Evolutionary conservation across 805 yeast species (phyloP).

Genomic region (Barnettozyma vustinii): DNA sequence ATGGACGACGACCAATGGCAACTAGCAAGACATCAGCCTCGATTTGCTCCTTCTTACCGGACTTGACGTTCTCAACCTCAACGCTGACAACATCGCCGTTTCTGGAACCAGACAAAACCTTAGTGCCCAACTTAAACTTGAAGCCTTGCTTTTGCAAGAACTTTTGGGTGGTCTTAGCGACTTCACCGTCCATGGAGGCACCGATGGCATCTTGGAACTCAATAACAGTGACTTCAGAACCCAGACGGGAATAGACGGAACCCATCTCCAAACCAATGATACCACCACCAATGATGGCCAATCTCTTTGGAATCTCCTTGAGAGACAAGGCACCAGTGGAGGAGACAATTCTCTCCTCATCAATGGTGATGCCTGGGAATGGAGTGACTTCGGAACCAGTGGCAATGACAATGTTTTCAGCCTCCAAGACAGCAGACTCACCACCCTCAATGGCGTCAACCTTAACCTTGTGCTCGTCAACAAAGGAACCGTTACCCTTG

Average conservation of each 20-base stretch:
- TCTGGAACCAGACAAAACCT: constrained; percentile 82
- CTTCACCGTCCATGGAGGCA: constrained; percentile 98
- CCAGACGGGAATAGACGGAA: constrained; percentile 93
- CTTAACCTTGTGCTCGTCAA: constrained; percentile 69
- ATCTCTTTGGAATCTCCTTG: constrained; percentile 84
- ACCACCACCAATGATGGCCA: constrained; percentile 98
- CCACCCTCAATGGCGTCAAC: constrained; percentile 86
- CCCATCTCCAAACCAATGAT: constrained; percentile 99
- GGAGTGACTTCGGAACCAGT: constrained; percentile 99
- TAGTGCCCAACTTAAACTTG: constrained; percentile 87
- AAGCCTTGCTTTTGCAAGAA: constrained; percentile 91
- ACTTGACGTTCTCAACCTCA: constrained; percentile 84
- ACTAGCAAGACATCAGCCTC: constrained; percentile 93
- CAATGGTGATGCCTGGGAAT: constrained; percentile 95
- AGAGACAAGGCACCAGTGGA: constrained; percentile 89
- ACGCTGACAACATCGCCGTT: constrained; percentile 85
- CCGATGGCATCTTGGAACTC: constrained; percentile 91
- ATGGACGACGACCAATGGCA: constrained; percentile 99
- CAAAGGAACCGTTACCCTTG: constrained; percentile 89
- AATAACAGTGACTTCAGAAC: constrained; percentile 89
- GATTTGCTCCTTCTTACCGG: constrained; percentile 69
- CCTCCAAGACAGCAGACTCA: constrained; percentile 66
- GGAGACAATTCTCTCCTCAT: constrained; percentile 94
- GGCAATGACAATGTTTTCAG: constrained; percentile 89
- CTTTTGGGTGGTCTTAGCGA: constrained; percentile 85